Percentiles rank a stretch among this genome's conserved stretches.
phyloP scores from a whole-genome alignment of 305 asterid species.

The Caryopteris hybrid region DNA sequence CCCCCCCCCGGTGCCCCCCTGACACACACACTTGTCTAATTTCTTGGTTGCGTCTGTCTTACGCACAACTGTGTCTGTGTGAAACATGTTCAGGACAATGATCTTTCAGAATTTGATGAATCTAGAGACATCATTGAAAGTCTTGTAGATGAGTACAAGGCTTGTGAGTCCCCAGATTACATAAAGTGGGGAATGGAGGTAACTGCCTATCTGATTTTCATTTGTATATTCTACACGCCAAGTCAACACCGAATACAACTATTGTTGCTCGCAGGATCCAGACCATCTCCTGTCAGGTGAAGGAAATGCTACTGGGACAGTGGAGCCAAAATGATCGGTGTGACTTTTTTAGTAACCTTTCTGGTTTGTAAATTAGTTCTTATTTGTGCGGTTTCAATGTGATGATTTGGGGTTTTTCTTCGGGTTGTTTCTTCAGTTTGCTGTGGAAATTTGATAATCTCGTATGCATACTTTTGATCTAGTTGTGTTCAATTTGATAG shows the following conservation, averaged over 20 bases:
- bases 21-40: no score
- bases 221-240: neutral
- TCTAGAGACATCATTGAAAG: slow-evolving; percentile 94
- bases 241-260: neutral
- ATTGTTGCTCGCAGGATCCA: slow-evolving; percentile 59
- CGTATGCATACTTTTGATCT: no score
- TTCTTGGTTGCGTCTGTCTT: neutral
- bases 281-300: slow-evolving; percentile 70
- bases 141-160: slow-evolving; percentile 99
- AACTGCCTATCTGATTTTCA: neutral
- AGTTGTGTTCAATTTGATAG: no score
- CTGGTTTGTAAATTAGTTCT: slow-evolving; percentile 9
- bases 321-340: slow-evolving; percentile 56
- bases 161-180: slow-evolving; percentile 98
- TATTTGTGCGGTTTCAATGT: neutral
- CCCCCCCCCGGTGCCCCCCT: no score
- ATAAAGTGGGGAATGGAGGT: slow-evolving; percentile 99
- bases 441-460: neutral
- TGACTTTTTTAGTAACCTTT: slow-evolving; percentile 18
- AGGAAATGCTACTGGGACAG: slow-evolving; percentile 78
- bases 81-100: slow-evolving; percentile 69
- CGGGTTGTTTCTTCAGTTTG: neutral
- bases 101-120: slow-evolving; percentile 97
- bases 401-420: neutral
- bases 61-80: neutral